Conservation (phyloP, 2,329 filamentous ascomycete genomes). For the Monosporascus sp. region DNA sequence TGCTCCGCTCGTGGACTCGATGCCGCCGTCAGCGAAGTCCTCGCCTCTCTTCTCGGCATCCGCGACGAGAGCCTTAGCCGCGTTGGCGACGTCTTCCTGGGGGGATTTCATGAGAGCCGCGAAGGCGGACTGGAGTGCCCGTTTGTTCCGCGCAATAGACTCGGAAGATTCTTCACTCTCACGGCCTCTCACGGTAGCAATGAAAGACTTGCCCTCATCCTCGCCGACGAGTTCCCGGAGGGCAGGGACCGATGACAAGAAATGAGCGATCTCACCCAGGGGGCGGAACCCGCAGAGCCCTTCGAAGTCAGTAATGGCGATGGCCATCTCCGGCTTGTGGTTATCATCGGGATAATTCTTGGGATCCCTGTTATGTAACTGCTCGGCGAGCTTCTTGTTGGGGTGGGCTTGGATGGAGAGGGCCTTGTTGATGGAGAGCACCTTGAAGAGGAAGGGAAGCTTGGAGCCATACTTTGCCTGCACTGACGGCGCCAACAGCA, state of each 20-base stretch:
- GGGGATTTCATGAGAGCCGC: slow-evolving; percentile 75
- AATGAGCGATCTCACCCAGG: slow-evolving; percentile 78
- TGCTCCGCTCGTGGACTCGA: slow-evolving; percentile 60
- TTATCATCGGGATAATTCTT: slow-evolving; percentile 99
- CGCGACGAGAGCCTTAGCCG: slow-evolving; percentile 64
- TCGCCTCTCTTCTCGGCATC: slow-evolving; percentile 64
- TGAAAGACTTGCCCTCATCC: slow-evolving; percentile 53
- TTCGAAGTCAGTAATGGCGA: slow-evolving; percentile 93
- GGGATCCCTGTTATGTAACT: slow-evolving; percentile 78
- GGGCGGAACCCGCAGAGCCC: slow-evolving; percentile 95
- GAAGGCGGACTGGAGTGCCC: slow-evolving; percentile 71
- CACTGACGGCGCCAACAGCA: slow-evolving; percentile 71
- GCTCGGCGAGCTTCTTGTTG: slow-evolving; percentile 89
- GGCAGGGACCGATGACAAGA: slow-evolving; percentile 55
- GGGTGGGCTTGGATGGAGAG: slow-evolving; percentile 96
- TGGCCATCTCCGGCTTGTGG: slow-evolving; percentile 99
- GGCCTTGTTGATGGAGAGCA: slow-evolving; percentile 91
- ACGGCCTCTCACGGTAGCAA: slow-evolving; percentile 48
- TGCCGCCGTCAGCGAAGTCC: slow-evolving; percentile 71
- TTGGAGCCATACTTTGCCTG: slow-evolving; percentile 71
- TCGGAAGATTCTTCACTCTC: slow-evolving; percentile 34
- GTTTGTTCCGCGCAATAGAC: slow-evolving; percentile 60
- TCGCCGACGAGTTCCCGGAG: slow-evolving; percentile 65
- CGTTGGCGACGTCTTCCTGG: slow-evolving; percentile 57
- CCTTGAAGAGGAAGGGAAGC: slow-evolving; percentile 96